Base-by-base conservation (phyloP, 2,329 filamentous ascomycete genomes). In the Arthrobotrys conoides region DNA sequence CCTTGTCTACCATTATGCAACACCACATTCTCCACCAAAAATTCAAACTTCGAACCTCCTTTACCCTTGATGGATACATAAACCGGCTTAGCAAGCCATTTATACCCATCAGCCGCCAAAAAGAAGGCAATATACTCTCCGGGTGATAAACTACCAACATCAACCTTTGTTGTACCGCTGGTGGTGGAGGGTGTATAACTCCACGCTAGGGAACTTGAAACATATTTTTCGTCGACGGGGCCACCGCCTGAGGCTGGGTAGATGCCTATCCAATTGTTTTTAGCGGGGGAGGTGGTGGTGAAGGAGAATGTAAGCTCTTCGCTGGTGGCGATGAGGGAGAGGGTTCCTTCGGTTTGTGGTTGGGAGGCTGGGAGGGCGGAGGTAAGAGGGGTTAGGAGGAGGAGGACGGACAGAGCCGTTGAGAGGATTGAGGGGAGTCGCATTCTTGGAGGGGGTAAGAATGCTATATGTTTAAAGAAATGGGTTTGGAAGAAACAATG, bases 91-190 rank as follows among this genome's bases (percentile, higher is more conserved):
- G 84, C 82, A 2, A 86, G 82, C 82, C 83, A 84, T 49, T 81
- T 81, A 80, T 86, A 86, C 4, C 83, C 83, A 90, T 97, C 83
- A 92, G 91, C 85, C 95, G 96, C 81, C 90, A 91, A 76, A 92
- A 97, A 81, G 89, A 93, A 66, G 88, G 93, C 85, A 91, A 90
- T 82, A 87, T 89, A 76, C 59, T 81, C 30, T 86, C 92, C 77
- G 93, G 93, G 83, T 89, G 94, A 86, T 90, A 93, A 86, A 90
- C 95, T 85, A 87, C 97, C 80, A 92, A 92, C 83, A 95, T 94
- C 83, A 91, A 91, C 84, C 90, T 97, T 44, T 92, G 95, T 83
- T 88, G 90, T 83, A 97, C 94, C 88, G 27, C 6, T 30, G 4
- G 82, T 49, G 0, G 75, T 38, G 0, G 75, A 69, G 0, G 83